Conservation (phyloP, 108 stramenopile species). For the Hondaea fermentalgiana region DNA sequence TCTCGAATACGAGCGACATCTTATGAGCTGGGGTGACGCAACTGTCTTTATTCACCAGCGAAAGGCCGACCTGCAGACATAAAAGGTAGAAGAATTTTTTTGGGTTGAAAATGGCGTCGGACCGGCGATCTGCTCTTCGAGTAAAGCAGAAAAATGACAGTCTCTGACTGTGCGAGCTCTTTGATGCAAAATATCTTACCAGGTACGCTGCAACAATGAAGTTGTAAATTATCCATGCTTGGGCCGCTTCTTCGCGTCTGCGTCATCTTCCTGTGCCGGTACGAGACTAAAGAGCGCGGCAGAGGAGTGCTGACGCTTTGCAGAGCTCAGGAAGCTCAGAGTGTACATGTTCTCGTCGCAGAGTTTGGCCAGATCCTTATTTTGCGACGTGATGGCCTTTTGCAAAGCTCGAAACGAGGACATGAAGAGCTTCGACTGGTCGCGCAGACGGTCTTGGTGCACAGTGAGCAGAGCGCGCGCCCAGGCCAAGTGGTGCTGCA, state of each 20-base stretch:
- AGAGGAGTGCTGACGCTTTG: neutral
- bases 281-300: neutral
- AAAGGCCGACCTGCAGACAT: neutral
- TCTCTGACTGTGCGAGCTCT: no score
- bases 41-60: slow-evolving; percentile 46
- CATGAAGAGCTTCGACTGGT: slow-evolving; percentile 11
- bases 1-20: slow-evolving; percentile 35
- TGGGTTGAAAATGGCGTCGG: no score
- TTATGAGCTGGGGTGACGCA: slow-evolving; percentile 56
- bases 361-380: neutral
- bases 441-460: neutral
- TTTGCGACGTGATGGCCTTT: neutral
- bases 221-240: no score
- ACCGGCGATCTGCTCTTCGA: no score
- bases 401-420: neutral
- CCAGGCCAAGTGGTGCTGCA: slow-evolving; percentile 9
- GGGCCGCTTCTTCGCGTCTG: no score
- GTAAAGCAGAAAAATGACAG: no score
- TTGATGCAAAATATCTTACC: no score
- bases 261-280: neutral
- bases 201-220: no score
- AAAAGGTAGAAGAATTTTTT: no score
- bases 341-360: slow-evolving; percentile 13
- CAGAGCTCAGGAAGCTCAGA: neutral
- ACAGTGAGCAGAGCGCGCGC: neutral